Base-by-base conservation (phyloP, 352 stramenopile genomes). In the Pythium volutum region DNA sequence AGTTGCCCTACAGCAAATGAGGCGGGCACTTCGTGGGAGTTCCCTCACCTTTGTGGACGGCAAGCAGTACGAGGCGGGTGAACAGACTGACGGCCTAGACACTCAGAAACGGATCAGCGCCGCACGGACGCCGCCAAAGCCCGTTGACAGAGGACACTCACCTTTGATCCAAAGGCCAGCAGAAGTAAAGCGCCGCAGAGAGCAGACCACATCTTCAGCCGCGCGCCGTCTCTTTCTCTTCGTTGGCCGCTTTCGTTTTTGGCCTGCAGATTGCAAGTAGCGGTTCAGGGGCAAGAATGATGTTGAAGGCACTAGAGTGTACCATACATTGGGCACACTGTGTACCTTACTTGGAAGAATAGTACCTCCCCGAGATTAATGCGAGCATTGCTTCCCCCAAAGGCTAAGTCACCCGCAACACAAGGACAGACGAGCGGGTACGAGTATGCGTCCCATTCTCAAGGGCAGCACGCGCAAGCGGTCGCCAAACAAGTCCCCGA, bases 371-470 rank as follows among this genome's bases (percentile, higher is more conserved):
- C 33, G 7, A 38, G 7, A 38, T 12, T 38, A 38, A 38, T 38
- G 7, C 12, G 33, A 38, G 33, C 7, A n/a, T n/a, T n/a, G n/a
- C n/a, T n/a, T n/a, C n/a, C n/a, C n/a, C n/a, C n/a, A n/a, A n/a
- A n/a, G n/a, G n/a, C n/a, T n/a, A n/a, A n/a, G n/a, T n/a, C n/a
- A n/a, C n/a, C n/a, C n/a, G n/a, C n/a, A n/a, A n/a, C n/a, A n/a
- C n/a, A n/a, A n/a, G n/a, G n/a, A n/a, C n/a, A n/a, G n/a, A n/a
- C n/a, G n/a, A n/a, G n/a, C n/a, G n/a, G n/a, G n/a, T n/a, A n/a
- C n/a, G n/a, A 38, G n/a, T 16, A n/a, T 76, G 67, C 73, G 79
- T 3, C 78, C 82, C 55, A 91, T 91, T 55, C 77, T 91, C 56
- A 91, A 89, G 69, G 62, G 57, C 38, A 52, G 34, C 27, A 46